Conservation (phyloP, 2,329 filamentous ascomycete genomes). For the Pestalotiopsis sp. region DNA sequence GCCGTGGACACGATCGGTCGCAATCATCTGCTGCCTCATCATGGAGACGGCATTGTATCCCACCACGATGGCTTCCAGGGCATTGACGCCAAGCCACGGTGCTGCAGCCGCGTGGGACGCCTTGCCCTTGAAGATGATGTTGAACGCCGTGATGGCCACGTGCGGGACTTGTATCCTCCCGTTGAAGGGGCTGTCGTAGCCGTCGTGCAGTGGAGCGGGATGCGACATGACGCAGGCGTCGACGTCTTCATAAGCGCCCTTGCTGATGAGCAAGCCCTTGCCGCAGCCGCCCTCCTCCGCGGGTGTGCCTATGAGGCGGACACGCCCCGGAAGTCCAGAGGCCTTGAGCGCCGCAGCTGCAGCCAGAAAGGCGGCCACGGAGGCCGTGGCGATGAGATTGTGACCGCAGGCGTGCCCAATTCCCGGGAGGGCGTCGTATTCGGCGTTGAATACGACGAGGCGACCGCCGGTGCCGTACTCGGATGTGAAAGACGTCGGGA, state of each 20-base stretch:
- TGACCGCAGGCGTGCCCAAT: constrained; percentile 50
- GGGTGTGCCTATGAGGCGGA: constrained; percentile 45
- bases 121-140: constrained; percentile 35
- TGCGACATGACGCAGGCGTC: constrained; percentile 34
- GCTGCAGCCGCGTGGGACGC: constrained; percentile 38
- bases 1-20: constrained; percentile 39
- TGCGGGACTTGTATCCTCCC: constrained; percentile 32
- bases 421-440: constrained; percentile 22
- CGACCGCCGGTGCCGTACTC: constrained; percentile 44
- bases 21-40: constrained; percentile 40
- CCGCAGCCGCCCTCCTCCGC: constrained; percentile 47
- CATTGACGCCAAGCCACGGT: constrained; percentile 41
- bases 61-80: constrained; percentile 39
- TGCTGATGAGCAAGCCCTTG: constrained; percentile 39
- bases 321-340: constrained; percentile 33
- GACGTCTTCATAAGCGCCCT: constrained; percentile 32
- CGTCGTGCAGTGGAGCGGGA: constrained; percentile 21
- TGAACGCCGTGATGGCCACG: constrained; percentile 35
- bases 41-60: constrained; percentile 39
- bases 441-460: constrained; percentile 44
- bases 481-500: constrained; percentile 55
- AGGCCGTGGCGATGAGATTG: constrained; percentile 46
- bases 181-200: constrained; percentile 13
- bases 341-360: constrained; percentile 34
- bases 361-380: constrained; percentile 42